Base-by-base conservation (phyloP, 768 basidiomycete genomes). In the Paxillus ammoniavirescens region DNA sequence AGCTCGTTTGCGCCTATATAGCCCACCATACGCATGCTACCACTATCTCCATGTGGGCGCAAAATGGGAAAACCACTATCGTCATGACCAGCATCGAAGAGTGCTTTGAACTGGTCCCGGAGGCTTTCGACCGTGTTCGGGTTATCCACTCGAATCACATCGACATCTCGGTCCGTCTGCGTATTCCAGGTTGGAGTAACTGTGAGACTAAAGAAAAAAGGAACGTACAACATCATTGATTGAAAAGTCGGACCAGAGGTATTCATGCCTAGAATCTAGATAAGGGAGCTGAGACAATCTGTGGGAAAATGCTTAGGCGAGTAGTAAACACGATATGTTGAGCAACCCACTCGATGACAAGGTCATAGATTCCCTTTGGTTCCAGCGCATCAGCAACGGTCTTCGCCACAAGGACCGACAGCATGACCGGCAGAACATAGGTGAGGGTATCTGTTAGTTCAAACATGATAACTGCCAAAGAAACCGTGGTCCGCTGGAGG, bases 351-450 rank as follows among this genome's bases (percentile, higher is more conserved):
- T 94, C 92, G 51, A 98, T 98, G 53, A 93, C 93, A 36, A 98
- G 82, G 69, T 99, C 97, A 65, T 98, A 99, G 51, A 99, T 98
- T 8, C 94, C 94, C 65, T 94, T 93, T 2, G 91, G 91, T 37
- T 73, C 61, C 52, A 70, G 53, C 49, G 57, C 61, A 63, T 72
- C 59, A 42, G 72, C 68, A 38, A 72, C 64, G 10, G 69, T 69
- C 55, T 71, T 71, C 9, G 71, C 69, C 17, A 94, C 88, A 18
- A 98, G 80, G 14, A 99, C 82, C 14, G 84, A 76, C 41, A 95
- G 71, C 92, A 94, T 94, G 53, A 94, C 84, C 14, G 93, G 93
- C 7, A 92, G 89, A 12, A 84, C 88, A 71, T 98, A 98, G 2
- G 91, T 93, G 59, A 99, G 74, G 1, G 93, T 93, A 59, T 92